These are phyloP conservation scores for Entophlyctis helioformis DNA, from an alignment of 192 early-diverging fungal genomes.

Conservation along the genomic window DNA sequence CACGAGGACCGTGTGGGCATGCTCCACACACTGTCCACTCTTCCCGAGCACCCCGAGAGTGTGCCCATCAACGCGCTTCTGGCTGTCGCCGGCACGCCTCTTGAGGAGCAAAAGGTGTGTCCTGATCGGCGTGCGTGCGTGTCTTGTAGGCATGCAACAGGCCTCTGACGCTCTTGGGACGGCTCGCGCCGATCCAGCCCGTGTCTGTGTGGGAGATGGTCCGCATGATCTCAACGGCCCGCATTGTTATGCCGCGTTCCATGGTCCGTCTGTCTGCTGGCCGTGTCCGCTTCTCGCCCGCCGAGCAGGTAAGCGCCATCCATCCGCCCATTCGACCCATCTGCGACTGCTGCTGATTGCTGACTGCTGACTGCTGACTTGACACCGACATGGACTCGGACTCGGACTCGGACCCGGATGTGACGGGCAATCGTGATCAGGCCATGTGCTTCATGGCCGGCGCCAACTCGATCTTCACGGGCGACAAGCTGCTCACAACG, in stretches of 20 bases:
- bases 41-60: constrained; percentile 61
- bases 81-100: constrained; percentile 69
- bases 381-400: no score
- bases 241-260: constrained; percentile 67
- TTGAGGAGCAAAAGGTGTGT: constrained; percentile 53
- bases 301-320: constrained; percentile 25
- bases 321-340: neutral
- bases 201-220: constrained; percentile 77
- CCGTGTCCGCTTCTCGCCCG: constrained; percentile 53
- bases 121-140: no score
- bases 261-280: constrained; percentile 71
- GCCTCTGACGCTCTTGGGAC: no score
- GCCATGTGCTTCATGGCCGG: constrained; percentile 71
- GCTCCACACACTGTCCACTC: constrained; percentile 59
- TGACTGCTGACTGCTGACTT: no score
- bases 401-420: no score
- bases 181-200: constrained; percentile 36
- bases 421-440: constrained; percentile 20
- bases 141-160: neutral
- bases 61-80: constrained; percentile 72
- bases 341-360: neutral
- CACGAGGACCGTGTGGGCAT: constrained; percentile 61
- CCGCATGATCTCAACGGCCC: constrained; percentile 72
- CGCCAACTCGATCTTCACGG: constrained; percentile 77
- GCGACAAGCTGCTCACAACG: constrained; percentile 70